Base-by-base conservation (phyloP, 2,329 filamentous ascomycete genomes). In the Xylaria sp. region DNA sequence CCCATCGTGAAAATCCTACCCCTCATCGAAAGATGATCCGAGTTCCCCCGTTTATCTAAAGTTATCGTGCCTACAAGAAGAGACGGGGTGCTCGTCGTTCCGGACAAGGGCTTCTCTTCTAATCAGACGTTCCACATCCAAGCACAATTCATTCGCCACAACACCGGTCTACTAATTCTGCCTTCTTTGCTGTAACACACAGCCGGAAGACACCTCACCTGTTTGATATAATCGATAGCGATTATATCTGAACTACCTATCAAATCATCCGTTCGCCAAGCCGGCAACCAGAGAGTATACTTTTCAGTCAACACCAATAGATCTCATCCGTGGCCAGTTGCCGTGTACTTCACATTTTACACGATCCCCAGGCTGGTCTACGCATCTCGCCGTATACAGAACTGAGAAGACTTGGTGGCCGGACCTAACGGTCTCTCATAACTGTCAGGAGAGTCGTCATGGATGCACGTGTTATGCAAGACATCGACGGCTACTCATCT, bases 381-480 rank as follows among this genome's bases (percentile, higher is more conserved):
- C 20, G 36, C 50, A 65, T 43, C 64, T 60, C 23, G 64, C 61
- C 55, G 43, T 64, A 62, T 34, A 59, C 48, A 55, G 55, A 60
- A 63, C 53, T 52, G 50, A 52, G 28, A 43, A 60, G 52, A 50
- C 65, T 72, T 66, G 65, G 70, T 69, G 70, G 65, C 66, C 70
- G 66, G 67, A 70, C 65, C 68, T 67, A 64, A 70, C 72, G 69
- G 72, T 72, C 72, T 48, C 65, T 71, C 70, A 63, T 52, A 68
- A 68, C 70, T 72, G 64, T 61, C 68, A 69, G 70, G 72, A 72
- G 70, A 73, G 70, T 78, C 76, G 77, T 77, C 76, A 78, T 78
- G 76, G 76, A 77, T 74, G 71, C 75, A 73, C 72, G 76, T 76
- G 76, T 76, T 72, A 77, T 78, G 72, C 76, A 77, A 73, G 76